phyloP scores from a whole-genome alignment of 768 basidiomycete genomes.

The Neoboletus subvelutipes region DNA sequence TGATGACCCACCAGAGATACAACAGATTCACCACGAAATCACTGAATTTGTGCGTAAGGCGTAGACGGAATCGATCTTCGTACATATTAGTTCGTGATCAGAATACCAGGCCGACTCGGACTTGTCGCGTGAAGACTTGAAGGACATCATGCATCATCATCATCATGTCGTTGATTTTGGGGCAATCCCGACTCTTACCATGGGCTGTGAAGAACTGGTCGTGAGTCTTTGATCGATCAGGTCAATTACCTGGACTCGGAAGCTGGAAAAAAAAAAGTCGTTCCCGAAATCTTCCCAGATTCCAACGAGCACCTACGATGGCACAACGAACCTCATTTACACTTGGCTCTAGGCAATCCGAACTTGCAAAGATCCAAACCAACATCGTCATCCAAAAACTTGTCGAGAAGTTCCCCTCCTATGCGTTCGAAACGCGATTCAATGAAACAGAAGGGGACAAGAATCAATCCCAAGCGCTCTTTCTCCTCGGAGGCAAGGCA shows the following conservation, averaged over 20 bases:
- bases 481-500: conserved; percentile 86
- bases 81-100: neutral
- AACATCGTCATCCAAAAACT: conserved; percentile 72
- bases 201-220: neutral
- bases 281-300: neutral
- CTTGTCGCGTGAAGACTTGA: neutral
- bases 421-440: conserved; percentile 51
- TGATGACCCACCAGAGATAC: conserved; percentile 76
- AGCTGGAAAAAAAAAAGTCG: neutral
- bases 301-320: conserved; percentile 11
- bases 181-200: neutral
- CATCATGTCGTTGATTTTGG: no score
- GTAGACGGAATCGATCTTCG: no score
- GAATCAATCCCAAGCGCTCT: conserved; percentile 86
- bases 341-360: conserved; percentile 83
- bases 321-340: conserved; percentile 49
- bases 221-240: neutral
- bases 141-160: no score
- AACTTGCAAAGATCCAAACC: conserved; percentile 90
- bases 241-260: neutral
- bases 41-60: conserved; percentile 65
- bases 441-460: conserved; percentile 83
- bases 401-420: conserved; percentile 50
- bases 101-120: neutral
- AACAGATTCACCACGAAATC: conserved; percentile 77